Evolutionary conservation across 495 filamentous ascomycete genomes (phyloP).

Genomic region (Endocarpon pusillum): DNA sequence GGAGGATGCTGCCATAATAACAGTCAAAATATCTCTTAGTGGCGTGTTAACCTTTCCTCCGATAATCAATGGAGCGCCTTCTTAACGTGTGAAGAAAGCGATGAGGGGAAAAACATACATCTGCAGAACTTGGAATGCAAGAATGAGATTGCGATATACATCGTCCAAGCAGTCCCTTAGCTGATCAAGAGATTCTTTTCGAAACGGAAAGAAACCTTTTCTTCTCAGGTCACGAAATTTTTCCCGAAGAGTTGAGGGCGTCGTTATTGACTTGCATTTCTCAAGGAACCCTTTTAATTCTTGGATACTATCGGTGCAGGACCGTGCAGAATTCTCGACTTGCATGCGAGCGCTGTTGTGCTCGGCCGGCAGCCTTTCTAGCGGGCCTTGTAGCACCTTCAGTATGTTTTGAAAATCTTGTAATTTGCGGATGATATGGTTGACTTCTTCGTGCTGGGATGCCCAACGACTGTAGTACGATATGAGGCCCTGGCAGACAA

Average conservation of each 20-base stretch:
- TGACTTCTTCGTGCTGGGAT: constrained; percentile 6
- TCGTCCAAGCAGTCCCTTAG: neutral
- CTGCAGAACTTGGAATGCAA: neutral
- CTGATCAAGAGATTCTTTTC: neutral
- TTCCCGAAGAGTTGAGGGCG: neutral
- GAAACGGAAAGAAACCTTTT: neutral
- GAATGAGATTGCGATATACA: neutral
- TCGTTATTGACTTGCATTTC: neutral
- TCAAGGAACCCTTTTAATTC: neutral
- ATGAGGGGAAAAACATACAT: neutral
- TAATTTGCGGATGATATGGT: neutral
- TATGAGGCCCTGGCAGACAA: constrained; percentile 11
- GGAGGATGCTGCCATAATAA: neutral
- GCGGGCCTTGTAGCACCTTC: neutral
- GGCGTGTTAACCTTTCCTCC: neutral
- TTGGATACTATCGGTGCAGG: neutral
- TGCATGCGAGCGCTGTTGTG: neutral
- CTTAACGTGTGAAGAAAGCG: neutral
- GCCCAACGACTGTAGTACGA: constrained; percentile 10
- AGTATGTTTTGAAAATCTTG: neutral
- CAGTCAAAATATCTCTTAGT: neutral
- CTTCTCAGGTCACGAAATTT: neutral
- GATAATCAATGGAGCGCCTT: neutral
- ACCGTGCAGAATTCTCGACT: neutral
- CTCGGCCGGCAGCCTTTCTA: neutral